Evolutionary conservation across 495 filamentous ascomycete genomes (phyloP), one percentile per base, ranked within the genome.

Genomic region (Hypomontagnella submonticulosa): DNA sequence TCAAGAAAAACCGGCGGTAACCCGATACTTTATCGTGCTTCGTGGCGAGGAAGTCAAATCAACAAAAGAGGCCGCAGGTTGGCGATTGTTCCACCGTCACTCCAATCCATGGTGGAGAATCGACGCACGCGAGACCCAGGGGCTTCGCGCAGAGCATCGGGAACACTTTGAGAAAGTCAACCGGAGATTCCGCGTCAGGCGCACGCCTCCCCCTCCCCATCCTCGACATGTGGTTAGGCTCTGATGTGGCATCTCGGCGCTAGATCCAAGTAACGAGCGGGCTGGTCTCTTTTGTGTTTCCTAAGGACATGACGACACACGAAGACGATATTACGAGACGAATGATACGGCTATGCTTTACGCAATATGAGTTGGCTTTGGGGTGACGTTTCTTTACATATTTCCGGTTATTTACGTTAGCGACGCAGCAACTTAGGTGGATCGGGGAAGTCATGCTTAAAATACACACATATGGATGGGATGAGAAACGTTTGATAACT

Each of bases 101-200:
- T 56, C 59, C n/a, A 73, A 70, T 32, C 67, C 67, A 3, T 73
- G 71, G 67, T 66, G 60, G 57, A 63, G 38, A 55, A 13, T 63
- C 16, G 67, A 73, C 41, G 36, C 33, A 8, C 40, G 10, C 15
- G 71, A 71, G 41, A 71, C 67, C 7, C 66, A 37, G 33, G 53
- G 66, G 15, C 60, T 54, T 41, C 57, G 71, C 7, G 32, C 15
- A 4, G 41, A 63, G 50, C 52, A 63, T 38, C 66, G 55, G 9
- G 48, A 62, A 11, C 42, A 56, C 27, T 37, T 59, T 23, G 44
- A 63, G 40, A 57, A 36, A 38, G 40, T 67, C 40, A 33, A 48
- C n/a, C 50, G 15, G 37, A 42, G 23, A 0, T 6, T 43, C 13
- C 23, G 18, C n/a, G 34, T 33, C 13, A 37, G 37, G 40, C 50